These are phyloP conservation scores for Cladophialophora carrionii DNA, from an alignment of 2,329 filamentous ascomycete genomes.

Conservation along the genomic window DNA sequence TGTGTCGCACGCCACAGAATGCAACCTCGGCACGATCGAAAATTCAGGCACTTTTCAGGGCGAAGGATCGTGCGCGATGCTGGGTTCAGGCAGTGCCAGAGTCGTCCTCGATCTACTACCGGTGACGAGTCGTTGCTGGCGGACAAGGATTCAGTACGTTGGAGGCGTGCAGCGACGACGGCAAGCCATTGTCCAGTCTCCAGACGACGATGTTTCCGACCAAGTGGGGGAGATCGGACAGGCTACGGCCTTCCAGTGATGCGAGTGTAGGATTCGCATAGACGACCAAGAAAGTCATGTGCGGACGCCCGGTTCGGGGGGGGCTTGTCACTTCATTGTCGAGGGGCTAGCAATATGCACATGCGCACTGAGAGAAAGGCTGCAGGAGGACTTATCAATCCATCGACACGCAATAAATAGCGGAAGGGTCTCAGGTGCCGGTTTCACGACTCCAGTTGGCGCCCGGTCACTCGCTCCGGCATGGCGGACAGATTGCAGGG, in stretches of 20 bases:
- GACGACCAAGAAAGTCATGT: slow-evolving; percentile 7
- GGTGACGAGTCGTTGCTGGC: slow-evolving; percentile 3
- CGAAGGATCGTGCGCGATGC: background rate
- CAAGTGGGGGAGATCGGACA: slow-evolving; percentile 13
- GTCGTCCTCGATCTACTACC: background rate
- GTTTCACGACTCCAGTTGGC: background rate
- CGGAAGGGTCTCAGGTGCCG: background rate
- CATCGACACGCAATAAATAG: background rate
- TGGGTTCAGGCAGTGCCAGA: background rate
- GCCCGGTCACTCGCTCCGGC: slow-evolving; percentile 4
- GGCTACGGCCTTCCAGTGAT: slow-evolving; percentile 20
- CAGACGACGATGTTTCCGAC: slow-evolving; percentile 5
- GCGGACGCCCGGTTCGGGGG: background rate
- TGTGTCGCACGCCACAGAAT: slow-evolving; percentile 14
- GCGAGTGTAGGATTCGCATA: slow-evolving; percentile 15
- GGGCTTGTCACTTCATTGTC: background rate
- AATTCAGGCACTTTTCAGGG: slow-evolving; percentile 18
- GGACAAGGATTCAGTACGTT: slow-evolving; percentile 12
- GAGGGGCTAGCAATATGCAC: background rate
- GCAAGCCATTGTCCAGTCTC: slow-evolving; percentile 7
- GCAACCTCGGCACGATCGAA: slow-evolving; percentile 18
- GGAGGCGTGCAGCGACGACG: slow-evolving; percentile 11
- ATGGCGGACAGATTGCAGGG: slow-evolving; percentile 6
- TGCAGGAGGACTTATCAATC: background rate
- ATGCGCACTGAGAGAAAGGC: background rate